Conservation (phyloP, 768 basidiomycete species). For the Symmetrospora coprosmae region DNA sequence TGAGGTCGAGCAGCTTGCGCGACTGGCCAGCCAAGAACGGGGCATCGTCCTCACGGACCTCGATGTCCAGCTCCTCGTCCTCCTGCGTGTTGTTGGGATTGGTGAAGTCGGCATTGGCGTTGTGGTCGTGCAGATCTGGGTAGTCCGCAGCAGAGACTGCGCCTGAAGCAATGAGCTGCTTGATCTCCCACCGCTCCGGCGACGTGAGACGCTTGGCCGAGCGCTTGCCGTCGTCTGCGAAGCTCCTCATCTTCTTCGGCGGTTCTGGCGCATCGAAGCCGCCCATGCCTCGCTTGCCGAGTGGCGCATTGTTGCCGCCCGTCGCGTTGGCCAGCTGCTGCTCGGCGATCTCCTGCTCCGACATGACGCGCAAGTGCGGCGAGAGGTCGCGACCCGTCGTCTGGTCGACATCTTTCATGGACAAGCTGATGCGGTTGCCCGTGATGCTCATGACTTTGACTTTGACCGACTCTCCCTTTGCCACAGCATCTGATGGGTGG, state of each 20-base stretch:
- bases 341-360: constrained; percentile 72
- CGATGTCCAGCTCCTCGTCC: constrained; percentile 94
- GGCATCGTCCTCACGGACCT: constrained; percentile 91
- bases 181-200: constrained; percentile 98
- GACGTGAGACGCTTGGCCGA: constrained; percentile 83
- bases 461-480: constrained; percentile 70
- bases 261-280: neutral
- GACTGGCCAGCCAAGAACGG: constrained; percentile 92
- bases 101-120: constrained; percentile 33
- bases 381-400: constrained; percentile 74
- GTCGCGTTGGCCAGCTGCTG: constrained; percentile 55
- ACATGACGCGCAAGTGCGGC: constrained; percentile 84
- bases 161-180: constrained; percentile 92
- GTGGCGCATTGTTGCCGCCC: constrained; percentile 75
- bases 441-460: constrained; percentile 94
- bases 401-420: constrained; percentile 98
- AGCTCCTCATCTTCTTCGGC: constrained; percentile 20
- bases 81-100: constrained; percentile 49
- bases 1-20: constrained; percentile 83
- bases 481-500: constrained; percentile 71
- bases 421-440: constrained; percentile 63
- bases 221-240: constrained; percentile 45
- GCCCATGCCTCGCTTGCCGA: constrained; percentile 44
- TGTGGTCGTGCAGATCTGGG: constrained; percentile 75
- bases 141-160: constrained; percentile 83